Evolutionary conservation across 1,139 yeast genomes (phyloP), one percentile per base, ranked within the genome.

Genomic region (Kodamaea plutei): DNA sequence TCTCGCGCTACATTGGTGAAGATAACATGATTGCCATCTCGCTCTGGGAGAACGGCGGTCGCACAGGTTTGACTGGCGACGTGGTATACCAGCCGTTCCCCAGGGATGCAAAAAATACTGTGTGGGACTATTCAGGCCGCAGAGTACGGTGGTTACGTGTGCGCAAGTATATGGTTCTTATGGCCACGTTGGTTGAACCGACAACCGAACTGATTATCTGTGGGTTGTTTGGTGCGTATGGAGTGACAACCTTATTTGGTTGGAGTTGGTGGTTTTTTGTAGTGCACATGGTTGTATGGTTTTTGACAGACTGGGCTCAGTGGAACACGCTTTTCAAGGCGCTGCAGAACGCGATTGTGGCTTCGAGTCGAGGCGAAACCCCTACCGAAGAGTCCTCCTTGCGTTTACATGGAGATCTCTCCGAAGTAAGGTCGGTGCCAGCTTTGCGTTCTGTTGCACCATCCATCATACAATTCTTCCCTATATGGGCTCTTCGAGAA

Each of bases 1-100:
- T 88, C 55, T 78, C 95, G 6, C 65, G 79, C 37, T 88, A 81
- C 53, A 87, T 88, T 48, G 95, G 95, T 3, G 96, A 87, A 50
- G 96, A 87, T 55, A 87, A 87, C 53, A 84, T 87, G 94, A 85
- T 87, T 42, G 95, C 87, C 7, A 84, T 84, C 33, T 84, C 89
- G 1, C 53, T 87, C 11, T 88, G 95, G 95, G 79, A 78, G 32
- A 59, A 58, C 37, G 38, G 49, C 21, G 87, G 85, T 5, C 66
- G 91, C 37, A 84, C 95, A 0, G 87, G 83, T 0, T 64, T 87
- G 65, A 79, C 91, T 1, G 76, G 84, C 1, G 95, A 87, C 47
- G 71, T 77, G 25, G 95, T 81, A 4, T 61, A 84, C 7, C 96
- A 87, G 51, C 96, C 96, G 0, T 59, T 84, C 23, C 69, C 70